Evolutionary conservation across 345 rosid genomes (phyloP).

Genomic region (Salix arbutifolia): DNA sequence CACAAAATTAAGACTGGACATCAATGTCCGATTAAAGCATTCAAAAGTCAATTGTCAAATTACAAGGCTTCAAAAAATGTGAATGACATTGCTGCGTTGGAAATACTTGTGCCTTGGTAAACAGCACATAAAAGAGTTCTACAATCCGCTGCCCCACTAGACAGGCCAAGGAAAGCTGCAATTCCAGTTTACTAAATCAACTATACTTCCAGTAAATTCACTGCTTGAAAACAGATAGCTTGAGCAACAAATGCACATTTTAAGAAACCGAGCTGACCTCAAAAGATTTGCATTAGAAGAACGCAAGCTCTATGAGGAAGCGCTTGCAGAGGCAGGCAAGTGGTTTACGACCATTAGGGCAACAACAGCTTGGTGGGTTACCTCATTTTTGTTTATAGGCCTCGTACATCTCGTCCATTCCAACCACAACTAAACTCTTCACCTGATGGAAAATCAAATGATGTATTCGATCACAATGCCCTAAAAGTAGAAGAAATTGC

Average conservation of each 20-base stretch:
- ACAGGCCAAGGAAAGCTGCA: background rate
- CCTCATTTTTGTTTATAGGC: conserved; percentile 62
- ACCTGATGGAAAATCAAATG: conserved; percentile 32
- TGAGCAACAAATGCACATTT: background rate
- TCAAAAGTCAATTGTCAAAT: background rate
- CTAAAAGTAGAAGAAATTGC: background rate
- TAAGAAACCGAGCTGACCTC: conserved; percentile 14
- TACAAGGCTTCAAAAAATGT: background rate
- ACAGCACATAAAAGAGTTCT: background rate
- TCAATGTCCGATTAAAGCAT: background rate
- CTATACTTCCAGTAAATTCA: background rate
- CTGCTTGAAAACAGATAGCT: background rate
- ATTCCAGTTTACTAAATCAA: background rate
- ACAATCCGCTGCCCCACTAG: background rate
- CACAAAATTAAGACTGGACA: background rate
- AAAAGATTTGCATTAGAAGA: conserved; percentile 1
- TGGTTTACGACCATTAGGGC: conserved; percentile 60
- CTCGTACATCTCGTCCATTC: conserved; percentile 68
- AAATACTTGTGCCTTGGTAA: background rate
- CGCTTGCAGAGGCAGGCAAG: conserved; percentile 31
- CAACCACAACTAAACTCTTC: conserved; percentile 68
- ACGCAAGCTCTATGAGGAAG: conserved; percentile 23
- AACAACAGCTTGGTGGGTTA: conserved; percentile 51
- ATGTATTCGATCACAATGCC: background rate
- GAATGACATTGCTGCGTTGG: background rate